Evolutionary conservation across 345 rosid species (phyloP).

Genomic region (Populus deltoides): DNA sequence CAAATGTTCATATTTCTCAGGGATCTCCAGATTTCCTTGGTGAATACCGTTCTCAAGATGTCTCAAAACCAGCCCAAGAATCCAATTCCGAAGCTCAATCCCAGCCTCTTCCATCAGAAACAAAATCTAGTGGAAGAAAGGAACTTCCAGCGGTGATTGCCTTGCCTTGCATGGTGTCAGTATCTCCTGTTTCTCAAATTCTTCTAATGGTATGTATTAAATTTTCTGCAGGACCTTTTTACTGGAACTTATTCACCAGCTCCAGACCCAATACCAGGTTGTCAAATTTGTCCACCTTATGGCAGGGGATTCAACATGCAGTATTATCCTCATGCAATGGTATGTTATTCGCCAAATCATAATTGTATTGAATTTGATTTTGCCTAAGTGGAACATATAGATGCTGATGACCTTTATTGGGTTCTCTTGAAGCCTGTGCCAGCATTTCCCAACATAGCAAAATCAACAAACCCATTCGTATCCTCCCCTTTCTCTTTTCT

Average conservation of each 20-base stretch:
- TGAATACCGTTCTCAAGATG: conserved; percentile 30
- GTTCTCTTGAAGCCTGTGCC: conserved; percentile 39
- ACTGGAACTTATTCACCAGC: conserved; percentile 44
- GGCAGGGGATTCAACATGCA: conserved; percentile 50
- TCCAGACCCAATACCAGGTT: conserved; percentile 38
- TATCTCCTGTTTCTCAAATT: conserved; percentile 8
- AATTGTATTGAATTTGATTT: neutral
- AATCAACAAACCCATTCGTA: conserved; percentile 65
- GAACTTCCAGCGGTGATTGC: conserved; percentile 67
- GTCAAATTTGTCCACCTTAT: conserved; percentile 50
- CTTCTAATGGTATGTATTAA: conserved; percentile 11
- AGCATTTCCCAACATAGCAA: conserved; percentile 34
- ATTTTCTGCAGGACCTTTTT: conserved; percentile 63
- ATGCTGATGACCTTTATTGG: neutral
- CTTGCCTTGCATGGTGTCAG: neutral
- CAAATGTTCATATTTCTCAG: conserved; percentile 24
- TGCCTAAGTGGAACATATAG: neutral
- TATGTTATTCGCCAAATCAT: conserved; percentile 23
- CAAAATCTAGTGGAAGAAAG: conserved; percentile 41
- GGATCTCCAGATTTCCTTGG: conserved; percentile 24
- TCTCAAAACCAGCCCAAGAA: conserved; percentile 29
- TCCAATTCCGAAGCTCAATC: conserved; percentile 22
- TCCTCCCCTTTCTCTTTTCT: neutral
- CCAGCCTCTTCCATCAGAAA: conserved; percentile 34
- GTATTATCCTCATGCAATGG: conserved; percentile 52